Evolutionary conservation across 371 early-diverging fungal genomes (phyloP).

Genomic region (Apophysomyces trapeziformis): DNA sequence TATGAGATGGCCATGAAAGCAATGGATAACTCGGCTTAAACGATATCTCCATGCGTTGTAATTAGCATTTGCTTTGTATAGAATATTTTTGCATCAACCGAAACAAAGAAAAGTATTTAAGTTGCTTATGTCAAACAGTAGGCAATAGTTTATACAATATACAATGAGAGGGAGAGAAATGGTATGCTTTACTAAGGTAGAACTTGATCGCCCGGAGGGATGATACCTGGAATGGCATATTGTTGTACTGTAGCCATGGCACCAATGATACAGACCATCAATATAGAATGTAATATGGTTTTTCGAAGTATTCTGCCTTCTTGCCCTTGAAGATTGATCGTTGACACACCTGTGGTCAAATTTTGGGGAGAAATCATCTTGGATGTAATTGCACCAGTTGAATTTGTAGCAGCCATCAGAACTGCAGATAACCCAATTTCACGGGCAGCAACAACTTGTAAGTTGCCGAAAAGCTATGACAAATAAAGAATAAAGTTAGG

Average conservation of each 20-base stretch:
- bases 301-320: conserved; percentile 47
- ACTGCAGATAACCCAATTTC: conserved; percentile 49
- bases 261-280: conserved; percentile 45
- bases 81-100: conserved; percentile 12
- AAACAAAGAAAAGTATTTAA: neutral
- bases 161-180: neutral
- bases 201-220: conserved; percentile 29
- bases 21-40: conserved; percentile 20
- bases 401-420: conserved; percentile 54
- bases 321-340: conserved; percentile 51
- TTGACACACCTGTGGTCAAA: conserved; percentile 54
- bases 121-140: neutral
- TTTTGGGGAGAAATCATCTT: conserved; percentile 61
- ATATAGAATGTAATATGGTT: conserved; percentile 48
- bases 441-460: conserved; percentile 56
- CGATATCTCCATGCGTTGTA: conserved; percentile 2
- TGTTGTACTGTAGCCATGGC: conserved; percentile 49
- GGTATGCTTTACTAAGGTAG: neutral
- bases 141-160: neutral
- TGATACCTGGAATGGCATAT: conserved; percentile 52
- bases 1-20: conserved; percentile 77
- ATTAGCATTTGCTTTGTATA: conserved; percentile 8
- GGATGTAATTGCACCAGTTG: conserved; percentile 47
- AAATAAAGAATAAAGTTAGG: neutral
- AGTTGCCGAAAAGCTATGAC: conserved; percentile 47